Evolutionary conservation across 2,329 filamentous ascomycete genomes (phyloP).

Genomic region (Trichoderma sp.): DNA sequence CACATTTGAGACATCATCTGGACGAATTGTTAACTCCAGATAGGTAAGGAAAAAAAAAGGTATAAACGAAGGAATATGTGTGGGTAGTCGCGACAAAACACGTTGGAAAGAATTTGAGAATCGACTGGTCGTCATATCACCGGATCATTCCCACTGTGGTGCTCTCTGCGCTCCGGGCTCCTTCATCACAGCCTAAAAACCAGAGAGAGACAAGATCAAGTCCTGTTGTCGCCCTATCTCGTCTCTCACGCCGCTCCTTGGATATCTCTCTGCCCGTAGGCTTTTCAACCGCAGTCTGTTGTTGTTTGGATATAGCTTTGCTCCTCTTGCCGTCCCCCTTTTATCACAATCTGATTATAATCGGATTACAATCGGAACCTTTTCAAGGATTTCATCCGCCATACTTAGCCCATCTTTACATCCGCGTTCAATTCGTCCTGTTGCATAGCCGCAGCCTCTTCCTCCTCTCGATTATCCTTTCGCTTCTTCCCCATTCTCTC

Average conservation of each 20-base stretch:
- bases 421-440: conserved; percentile 34
- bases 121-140: not conserved
- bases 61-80: conserved; percentile 1
- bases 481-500: conserved; percentile 64
- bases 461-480: conserved; percentile 33
- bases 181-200: not conserved
- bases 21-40: not conserved
- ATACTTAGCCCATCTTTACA: conserved; percentile 34
- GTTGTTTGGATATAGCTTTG: not conserved
- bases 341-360: not conserved
- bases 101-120: not conserved
- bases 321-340: not conserved
- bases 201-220: conserved; percentile 14
- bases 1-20: conserved; percentile 9
- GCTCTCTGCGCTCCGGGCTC: not conserved
- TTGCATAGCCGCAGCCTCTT: conserved; percentile 30
- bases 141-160: not conserved
- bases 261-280: not conserved
- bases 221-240: conserved; percentile 15
- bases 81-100: not conserved
- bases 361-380: too few species aligned
- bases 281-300: not conserved
- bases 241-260: not conserved
- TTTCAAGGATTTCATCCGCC: not conserved
- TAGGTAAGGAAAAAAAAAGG: not conserved